Evolutionary conservation across 1,284 basidiomycete genomes (phyloP).

Genomic region (Rhodotorula sp.): DNA sequence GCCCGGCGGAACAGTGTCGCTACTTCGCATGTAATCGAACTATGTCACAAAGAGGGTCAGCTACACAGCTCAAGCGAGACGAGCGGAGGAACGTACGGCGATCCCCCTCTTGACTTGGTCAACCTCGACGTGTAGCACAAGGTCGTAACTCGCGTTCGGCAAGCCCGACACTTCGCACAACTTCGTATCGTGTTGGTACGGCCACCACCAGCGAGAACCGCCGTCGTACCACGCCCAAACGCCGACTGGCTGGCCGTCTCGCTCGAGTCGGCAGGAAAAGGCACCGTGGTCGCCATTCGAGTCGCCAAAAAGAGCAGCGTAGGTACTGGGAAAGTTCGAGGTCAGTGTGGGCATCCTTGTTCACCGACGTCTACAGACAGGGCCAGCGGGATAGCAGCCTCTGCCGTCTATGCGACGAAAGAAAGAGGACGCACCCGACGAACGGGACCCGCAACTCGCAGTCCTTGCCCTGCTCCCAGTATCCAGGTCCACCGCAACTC

Average conservation of each 20-base stretch:
- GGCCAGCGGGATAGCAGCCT: background rate
- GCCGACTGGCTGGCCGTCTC: background rate
- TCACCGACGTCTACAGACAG: too few relatives aligned
- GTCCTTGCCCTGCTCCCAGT: background rate
- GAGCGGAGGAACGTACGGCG: background rate
- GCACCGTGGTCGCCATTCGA: conserved; percentile 6
- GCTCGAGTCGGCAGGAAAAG: background rate
- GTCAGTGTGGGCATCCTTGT: background rate
- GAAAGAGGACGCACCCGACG: background rate
- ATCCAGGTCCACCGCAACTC: background rate
- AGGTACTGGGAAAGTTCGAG: background rate
- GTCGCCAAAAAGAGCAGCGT: conserved; percentile 5
- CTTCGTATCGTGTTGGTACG: background rate
- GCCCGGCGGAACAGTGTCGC: background rate
- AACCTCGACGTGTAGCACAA: conserved; percentile 8
- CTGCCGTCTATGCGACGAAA: too few relatives aligned
- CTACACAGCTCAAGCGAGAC: too few relatives aligned
- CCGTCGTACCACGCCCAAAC: conserved; percentile 13
- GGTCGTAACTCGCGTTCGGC: background rate
- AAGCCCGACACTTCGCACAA: background rate
- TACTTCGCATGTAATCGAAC: conserved; percentile 6
- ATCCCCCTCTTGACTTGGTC: conserved; percentile 3
- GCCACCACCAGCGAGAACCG: background rate
- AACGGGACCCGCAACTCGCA: conserved; percentile 8
- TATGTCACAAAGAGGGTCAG: background rate